A percentile compares a stretch with the other conserved stretches of the same genome.
These are phyloP conservation scores for Paracoccidioides brasiliensis DNA, from an alignment of 2,329 filamentous ascomycete genomes.

Conservation along the genomic window DNA sequence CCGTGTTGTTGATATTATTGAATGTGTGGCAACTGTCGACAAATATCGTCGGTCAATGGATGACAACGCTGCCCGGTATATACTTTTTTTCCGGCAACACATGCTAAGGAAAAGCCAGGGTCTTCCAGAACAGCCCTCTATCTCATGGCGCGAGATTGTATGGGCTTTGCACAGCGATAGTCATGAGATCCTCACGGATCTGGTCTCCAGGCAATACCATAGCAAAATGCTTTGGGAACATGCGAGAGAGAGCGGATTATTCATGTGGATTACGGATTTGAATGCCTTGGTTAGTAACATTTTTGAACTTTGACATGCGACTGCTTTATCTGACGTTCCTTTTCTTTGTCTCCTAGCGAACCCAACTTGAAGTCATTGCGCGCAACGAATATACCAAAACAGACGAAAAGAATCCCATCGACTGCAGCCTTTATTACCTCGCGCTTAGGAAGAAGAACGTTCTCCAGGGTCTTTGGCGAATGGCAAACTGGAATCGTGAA, in stretches of 20 bases:
- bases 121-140: slow-evolving; percentile 44
- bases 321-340: slow-evolving; percentile 9
- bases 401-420: slow-evolving; percentile 76
- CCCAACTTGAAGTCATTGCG: slow-evolving; percentile 80
- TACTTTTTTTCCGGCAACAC: slow-evolving; percentile 77
- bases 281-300: slow-evolving; percentile 53
- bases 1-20: slow-evolving; percentile 67
- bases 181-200: slow-evolving; percentile 79
- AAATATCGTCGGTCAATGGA: slow-evolving; percentile 81
- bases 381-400: slow-evolving; percentile 85
- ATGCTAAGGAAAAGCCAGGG: slow-evolving; percentile 54
- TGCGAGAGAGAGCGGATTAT: slow-evolving; percentile 75
- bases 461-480: slow-evolving; percentile 83
- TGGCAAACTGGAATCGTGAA: slow-evolving; percentile 80
- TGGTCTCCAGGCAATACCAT: slow-evolving; percentile 67
- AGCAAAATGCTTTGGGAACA: slow-evolving; percentile 72
- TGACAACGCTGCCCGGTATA: slow-evolving; percentile 74
- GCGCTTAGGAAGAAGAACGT: slow-evolving; percentile 84
- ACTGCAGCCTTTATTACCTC: slow-evolving; percentile 84
- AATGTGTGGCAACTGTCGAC: slow-evolving; percentile 73
- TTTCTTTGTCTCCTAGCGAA: slow-evolving; percentile 36
- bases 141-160: slow-evolving; percentile 40
- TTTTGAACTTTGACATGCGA: neutral
- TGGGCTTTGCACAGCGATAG: slow-evolving; percentile 38
- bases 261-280: slow-evolving; percentile 82